These are phyloP conservation scores for Nakazawaea wickerhamii DNA, from an alignment of 805 yeast species.

Conservation along the genomic window DNA sequence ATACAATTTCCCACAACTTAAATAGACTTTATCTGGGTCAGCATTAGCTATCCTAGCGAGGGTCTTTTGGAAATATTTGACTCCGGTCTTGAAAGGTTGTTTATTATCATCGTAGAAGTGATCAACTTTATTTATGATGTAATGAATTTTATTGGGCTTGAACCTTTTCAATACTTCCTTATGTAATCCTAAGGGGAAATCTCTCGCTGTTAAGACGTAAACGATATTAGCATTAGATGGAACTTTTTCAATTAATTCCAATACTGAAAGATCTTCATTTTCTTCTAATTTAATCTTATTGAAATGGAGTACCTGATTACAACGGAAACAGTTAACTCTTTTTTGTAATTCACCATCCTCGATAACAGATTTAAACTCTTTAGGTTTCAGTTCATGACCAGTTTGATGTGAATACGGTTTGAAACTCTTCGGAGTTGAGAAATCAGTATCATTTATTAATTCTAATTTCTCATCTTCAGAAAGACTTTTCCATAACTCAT, in stretches of 20 bases:
- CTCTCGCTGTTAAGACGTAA: constrained; percentile 60
- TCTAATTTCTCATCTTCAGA: constrained; percentile 25
- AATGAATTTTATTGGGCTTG: constrained; percentile 30
- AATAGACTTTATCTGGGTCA: constrained; percentile 31
- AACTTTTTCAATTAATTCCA: constrained; percentile 28
- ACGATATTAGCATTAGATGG: constrained; percentile 45
- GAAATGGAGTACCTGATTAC: constrained; percentile 46
- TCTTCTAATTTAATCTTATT: constrained; percentile 32
- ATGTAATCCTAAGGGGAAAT: constrained; percentile 63
- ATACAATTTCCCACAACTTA: constrained; percentile 44
- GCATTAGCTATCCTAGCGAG: constrained; percentile 25
- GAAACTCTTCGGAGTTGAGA: constrained; percentile 6
- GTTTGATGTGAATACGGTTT: constrained; percentile 4
- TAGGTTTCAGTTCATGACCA: constrained; percentile 10
- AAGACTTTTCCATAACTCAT: constrained; percentile 14
- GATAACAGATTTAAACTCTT: constrained; percentile 1
- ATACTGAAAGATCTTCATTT: constrained; percentile 25
- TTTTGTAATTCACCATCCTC: constrained; percentile 9
- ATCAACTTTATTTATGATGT: constrained; percentile 36
- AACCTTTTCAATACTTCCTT: constrained; percentile 26
- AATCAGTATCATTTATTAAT: constrained; percentile 19
- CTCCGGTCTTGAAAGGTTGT: constrained; percentile 20
- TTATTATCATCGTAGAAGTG: constrained; percentile 25
- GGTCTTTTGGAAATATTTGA: constrained; percentile 27
- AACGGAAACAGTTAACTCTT: constrained; percentile 44